A percentile compares a stretch with the other conserved stretches of the same genome.
Evolutionary conservation across 148 eudicot genomes (phyloP).

Genomic region (Vaccinium vitisidaea): DNA sequence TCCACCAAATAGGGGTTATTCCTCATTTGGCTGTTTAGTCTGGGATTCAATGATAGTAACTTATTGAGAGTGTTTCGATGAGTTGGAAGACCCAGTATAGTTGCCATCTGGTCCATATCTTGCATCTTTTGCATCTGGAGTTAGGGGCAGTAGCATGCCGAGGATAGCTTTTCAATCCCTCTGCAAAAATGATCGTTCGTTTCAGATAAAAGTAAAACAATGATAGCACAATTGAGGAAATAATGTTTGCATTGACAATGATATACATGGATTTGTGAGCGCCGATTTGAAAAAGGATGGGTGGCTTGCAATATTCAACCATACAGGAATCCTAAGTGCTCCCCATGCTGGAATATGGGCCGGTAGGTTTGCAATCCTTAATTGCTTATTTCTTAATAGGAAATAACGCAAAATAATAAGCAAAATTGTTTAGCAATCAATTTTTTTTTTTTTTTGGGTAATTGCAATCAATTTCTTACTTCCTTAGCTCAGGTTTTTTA

Average conservation of each 20-base stretch:
- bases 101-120: slow-evolving; percentile 60
- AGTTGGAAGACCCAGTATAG: slow-evolving; percentile 60
- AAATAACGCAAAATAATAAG: not conserved
- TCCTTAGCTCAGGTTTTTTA: not conserved
- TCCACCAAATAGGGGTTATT: slow-evolving; percentile 39
- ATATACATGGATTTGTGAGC: not conserved
- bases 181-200: slow-evolving; percentile 39
- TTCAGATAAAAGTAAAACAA: not conserved
- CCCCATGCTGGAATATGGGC: not conserved
- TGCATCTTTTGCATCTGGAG: slow-evolving; percentile 66
- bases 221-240: too few relatives aligned
- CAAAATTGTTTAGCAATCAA: not conserved
- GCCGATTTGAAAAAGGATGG: not conserved
- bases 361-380: not conserved
- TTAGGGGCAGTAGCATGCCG: slow-evolving; percentile 53
- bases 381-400: not conserved
- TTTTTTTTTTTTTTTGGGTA: not conserved
- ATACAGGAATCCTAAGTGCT: not conserved
- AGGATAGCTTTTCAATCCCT: slow-evolving; percentile 81
- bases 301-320: not conserved
- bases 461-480: not conserved
- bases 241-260: too few relatives aligned
- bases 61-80: slow-evolving; percentile 63
- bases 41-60: slow-evolving; percentile 59
- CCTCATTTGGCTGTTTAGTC: slow-evolving; percentile 40